Base-by-base conservation (phyloP, 2,329 filamentous ascomycete genomes). In the Volutella citrinella region DNA sequence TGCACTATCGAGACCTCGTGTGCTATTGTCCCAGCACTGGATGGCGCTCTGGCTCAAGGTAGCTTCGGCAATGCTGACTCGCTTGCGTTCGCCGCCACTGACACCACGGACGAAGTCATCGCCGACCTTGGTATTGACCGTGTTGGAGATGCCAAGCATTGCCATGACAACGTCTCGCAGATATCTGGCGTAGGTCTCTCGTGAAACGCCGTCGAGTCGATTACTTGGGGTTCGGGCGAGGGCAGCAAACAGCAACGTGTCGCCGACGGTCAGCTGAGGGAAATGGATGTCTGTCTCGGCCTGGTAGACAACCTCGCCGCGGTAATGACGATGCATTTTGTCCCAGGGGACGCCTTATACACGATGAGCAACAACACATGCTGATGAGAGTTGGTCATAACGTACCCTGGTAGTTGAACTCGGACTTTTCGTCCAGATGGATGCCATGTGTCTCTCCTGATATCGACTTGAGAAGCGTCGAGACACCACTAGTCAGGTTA, bases 31-130 rank as follows among this genome's bases (percentile, higher is more conserved):
- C 52, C 52, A 55, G 19, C 50, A 51, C 19, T 42, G 43, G 8
- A 50, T 56, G 4, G 70, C 70, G 2, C 70, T 68, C n/a, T 64
- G 64, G n/a, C 70, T 72, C 13, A 76, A 59, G 5, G 68, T 61
- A 1, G 82, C 85, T 57, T 89, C 84, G 2, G 83, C 82, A 45
- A 89, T 87, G 20, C 78, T 81, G 11, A 87, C 83, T 51, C 84
- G 79, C 57, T 88, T 88, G 17, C 84, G 67, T 59, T 90, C 85
- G 34, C 85, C 85, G 46, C 85, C 85, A 27, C 78, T 84, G 1
- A 90, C 80, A 56, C 84, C 84, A 29, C 83, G 75, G 5, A 82
- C 72, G 49, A 63, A 70, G 43, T 82, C 78, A 50, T 88, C 78
- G 17, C 84, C 84, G 5, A 89, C 83, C 2, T 76, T 66, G 0